These are phyloP conservation scores for Cutaneotrichosporon daszewskae DNA, from an alignment of 1,284 basidiomycete genomes.

Conservation along the genomic window DNA sequence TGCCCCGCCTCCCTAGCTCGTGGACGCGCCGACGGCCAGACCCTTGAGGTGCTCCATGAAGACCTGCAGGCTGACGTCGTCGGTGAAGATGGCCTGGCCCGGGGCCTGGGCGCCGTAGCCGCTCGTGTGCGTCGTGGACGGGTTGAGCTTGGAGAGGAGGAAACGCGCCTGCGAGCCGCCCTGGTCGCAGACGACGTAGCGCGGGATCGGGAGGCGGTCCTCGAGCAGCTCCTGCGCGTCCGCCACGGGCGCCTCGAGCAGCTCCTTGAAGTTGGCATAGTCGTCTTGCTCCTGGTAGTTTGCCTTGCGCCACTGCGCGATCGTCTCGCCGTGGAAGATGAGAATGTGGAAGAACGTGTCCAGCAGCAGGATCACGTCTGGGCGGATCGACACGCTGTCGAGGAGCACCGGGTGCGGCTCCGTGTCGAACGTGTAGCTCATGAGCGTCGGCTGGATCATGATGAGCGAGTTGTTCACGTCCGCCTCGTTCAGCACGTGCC, in stretches of 20 bases:
- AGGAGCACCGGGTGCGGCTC: constrained; percentile 87
- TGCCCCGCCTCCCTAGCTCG: constrained; percentile 35
- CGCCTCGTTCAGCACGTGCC: constrained; percentile 92
- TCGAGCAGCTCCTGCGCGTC: constrained; percentile 81
- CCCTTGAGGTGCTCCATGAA: constrained; percentile 95
- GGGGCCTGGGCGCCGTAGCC: constrained; percentile 62
- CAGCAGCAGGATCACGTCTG: constrained; percentile 92
- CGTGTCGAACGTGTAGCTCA: constrained; percentile 95
- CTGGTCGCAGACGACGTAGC: constrained; percentile 97
- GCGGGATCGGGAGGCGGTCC: constrained; percentile 93
- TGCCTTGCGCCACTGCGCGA: constrained; percentile 98
- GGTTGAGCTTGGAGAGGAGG: constrained; percentile 92
- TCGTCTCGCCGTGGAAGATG: constrained; percentile 97
- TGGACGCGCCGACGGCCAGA: constrained; percentile 51
- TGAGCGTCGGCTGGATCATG: constrained; percentile 99
- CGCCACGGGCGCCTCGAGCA: constrained; percentile 72
- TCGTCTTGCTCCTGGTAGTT: constrained; percentile 99
- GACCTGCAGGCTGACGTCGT: constrained; percentile 94
- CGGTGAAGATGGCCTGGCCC: constrained; percentile 96
- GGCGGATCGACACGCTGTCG: constrained; percentile 95
- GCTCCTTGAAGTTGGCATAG: constrained; percentile 96
- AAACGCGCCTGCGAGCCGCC: constrained; percentile 97
- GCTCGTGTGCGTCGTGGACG: constrained; percentile 95
- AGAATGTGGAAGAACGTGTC: constrained; percentile 99
- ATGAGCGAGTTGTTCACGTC: constrained; percentile 99